Percentiles rank a stretch among this genome's conserved stretches.
Evolutionary conservation across 257 asterid genomes (phyloP).

Genomic region (Solanum corneliomulleri): DNA sequence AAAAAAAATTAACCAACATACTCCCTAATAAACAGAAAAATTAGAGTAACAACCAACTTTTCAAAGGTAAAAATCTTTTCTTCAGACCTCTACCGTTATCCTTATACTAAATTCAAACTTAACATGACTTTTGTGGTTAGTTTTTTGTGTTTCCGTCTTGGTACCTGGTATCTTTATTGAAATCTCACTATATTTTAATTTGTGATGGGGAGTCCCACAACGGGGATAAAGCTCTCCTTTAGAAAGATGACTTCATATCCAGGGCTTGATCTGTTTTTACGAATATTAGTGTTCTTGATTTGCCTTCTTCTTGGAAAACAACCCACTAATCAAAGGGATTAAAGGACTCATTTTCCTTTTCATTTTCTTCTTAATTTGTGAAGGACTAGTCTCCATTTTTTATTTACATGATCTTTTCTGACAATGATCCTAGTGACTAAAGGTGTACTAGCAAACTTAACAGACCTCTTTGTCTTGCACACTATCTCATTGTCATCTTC

Average conservation of each 20-base stretch:
- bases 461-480: conserved; percentile 47
- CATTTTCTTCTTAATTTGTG: conserved; percentile 18
- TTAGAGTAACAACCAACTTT: not conserved
- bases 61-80: not conserved
- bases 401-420: conserved; percentile 2
- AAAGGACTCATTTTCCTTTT: conserved; percentile 39
- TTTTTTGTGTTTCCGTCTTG: not conserved
- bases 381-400: conserved; percentile 4
- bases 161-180: not conserved
- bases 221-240: not conserved
- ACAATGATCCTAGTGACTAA: conserved; percentile 30
- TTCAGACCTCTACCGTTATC: not conserved
- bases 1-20: not conserved
- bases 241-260: not conserved
- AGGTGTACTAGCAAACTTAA: conserved; percentile 72
- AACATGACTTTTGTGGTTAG: not conserved
- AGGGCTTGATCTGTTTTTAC: not conserved
- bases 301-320: conserved; percentile 39
- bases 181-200: not conserved
- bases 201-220: not conserved
- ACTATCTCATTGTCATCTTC: not conserved
- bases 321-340: conserved; percentile 39
- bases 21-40: not conserved
- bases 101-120: not conserved
- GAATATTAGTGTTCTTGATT: conserved; percentile 1